A percentile compares a stretch with the other conserved stretches of the same genome.
phyloP scores from a whole-genome alignment of 495 filamentous ascomycete species.

The Penicillium roqueforti region DNA sequence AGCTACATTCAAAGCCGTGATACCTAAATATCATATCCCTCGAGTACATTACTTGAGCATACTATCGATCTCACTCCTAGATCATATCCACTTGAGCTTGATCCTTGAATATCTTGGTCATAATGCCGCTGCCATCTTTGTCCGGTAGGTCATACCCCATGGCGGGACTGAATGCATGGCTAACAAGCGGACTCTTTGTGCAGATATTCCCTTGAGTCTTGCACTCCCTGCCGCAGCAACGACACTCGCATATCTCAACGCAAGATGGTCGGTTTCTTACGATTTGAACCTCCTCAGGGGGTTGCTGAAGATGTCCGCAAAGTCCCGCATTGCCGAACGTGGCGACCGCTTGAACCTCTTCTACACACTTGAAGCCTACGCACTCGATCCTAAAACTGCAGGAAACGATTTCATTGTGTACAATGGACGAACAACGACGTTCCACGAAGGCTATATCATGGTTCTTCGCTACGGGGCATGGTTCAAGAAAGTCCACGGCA shows the following conservation, averaged over 20 bases:
- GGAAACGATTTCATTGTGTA: constrained; percentile 66
- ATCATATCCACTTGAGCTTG: neutral
- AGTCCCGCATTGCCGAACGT: constrained; percentile 39
- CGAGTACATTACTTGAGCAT: too few relatives aligned
- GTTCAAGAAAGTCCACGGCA: constrained; percentile 64
- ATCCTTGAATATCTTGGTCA: neutral
- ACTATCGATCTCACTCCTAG: too few relatives aligned
- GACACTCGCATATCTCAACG: constrained; percentile 77
- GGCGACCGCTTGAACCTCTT: constrained; percentile 68
- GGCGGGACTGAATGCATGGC: neutral
- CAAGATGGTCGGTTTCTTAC: constrained; percentile 60
- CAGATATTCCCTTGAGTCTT: constrained; percentile 46
- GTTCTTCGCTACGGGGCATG: constrained; percentile 76
- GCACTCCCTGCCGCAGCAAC: constrained; percentile 63
- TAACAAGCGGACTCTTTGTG: neutral
- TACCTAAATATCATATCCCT: neutral
- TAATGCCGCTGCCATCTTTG: constrained; percentile 7
- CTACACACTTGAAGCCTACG: constrained; percentile 70
- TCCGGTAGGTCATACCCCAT: constrained; percentile 10
- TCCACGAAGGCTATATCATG: constrained; percentile 71
- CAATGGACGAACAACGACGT: constrained; percentile 73
- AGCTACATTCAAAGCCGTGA: neutral
- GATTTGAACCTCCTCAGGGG: constrained; percentile 56
- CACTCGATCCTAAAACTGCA: constrained; percentile 52
- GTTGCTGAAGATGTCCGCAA: constrained; percentile 40